These are phyloP conservation scores for Rhizophora apiculata DNA, from an alignment of 345 rosid genomes.

Conservation along the genomic window DNA sequence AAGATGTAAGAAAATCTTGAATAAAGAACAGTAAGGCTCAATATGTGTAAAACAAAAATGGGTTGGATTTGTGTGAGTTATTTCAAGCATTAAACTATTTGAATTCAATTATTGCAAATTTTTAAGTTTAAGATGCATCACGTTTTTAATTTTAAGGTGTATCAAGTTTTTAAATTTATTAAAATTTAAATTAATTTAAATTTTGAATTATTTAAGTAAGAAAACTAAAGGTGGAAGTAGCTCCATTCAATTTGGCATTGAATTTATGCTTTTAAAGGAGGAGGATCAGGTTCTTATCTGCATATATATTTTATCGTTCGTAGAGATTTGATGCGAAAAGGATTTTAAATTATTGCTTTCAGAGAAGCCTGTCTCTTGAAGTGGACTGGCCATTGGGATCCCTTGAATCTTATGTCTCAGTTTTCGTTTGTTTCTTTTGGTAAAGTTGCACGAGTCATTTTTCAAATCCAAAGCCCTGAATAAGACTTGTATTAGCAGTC, in stretches of 20 bases:
- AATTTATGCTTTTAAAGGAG: constrained; percentile 26
- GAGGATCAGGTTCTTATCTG: constrained; percentile 54
- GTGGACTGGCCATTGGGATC: constrained; percentile 27
- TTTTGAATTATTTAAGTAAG: not conserved
- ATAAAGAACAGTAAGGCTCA: too few relatives aligned
- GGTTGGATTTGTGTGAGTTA: too few relatives aligned
- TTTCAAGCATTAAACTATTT: too few relatives aligned
- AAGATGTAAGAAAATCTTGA: too few relatives aligned
- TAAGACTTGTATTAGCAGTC: constrained; percentile 4
- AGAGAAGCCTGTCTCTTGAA: constrained; percentile 21
- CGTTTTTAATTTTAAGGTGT: too few relatives aligned
- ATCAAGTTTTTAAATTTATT: too few relatives aligned
- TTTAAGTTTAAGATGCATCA: too few relatives aligned
- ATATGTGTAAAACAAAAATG: too few relatives aligned
- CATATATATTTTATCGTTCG: constrained; percentile 19
- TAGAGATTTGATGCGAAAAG: constrained; percentile 40
- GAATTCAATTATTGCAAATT: too few relatives aligned
- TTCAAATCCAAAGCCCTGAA: constrained; percentile 19
- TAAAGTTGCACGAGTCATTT: constrained; percentile 3
- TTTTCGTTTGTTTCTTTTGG: not conserved
- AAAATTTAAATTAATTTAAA: too few relatives aligned
- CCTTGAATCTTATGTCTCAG: constrained; percentile 31
- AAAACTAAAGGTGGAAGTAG: constrained; percentile 22
- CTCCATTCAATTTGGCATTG: constrained; percentile 30
- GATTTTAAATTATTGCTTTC: constrained; percentile 40